These are phyloP conservation scores for Physcia stellaris DNA, from an alignment of 495 filamentous ascomycete species.

Conservation along the genomic window DNA sequence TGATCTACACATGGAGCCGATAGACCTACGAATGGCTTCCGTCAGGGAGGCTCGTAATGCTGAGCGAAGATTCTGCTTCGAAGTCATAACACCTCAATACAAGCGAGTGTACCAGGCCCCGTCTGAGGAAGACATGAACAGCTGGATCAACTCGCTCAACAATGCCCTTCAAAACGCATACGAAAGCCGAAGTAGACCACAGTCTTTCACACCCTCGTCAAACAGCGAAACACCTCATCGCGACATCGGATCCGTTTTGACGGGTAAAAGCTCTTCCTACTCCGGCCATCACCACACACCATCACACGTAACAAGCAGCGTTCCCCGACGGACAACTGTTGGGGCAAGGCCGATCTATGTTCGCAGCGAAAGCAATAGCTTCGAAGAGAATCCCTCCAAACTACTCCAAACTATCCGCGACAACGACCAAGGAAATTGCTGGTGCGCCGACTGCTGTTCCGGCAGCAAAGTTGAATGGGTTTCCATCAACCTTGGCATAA, in stretches of 20 bases:
- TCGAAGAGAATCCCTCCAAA: constrained; percentile 70
- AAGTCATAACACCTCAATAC: constrained; percentile 93
- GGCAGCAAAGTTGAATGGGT: constrained; percentile 94
- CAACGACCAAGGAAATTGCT: constrained; percentile 81
- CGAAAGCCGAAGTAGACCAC: constrained; percentile 52
- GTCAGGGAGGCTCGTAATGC: constrained; percentile 89
- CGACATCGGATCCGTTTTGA: constrained; percentile 83
- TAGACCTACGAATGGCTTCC: constrained; percentile 92
- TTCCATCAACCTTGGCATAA: constrained; percentile 91
- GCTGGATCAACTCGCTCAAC: constrained; percentile 93
- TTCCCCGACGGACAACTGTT: constrained; percentile 76
- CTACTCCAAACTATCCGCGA: constrained; percentile 79
- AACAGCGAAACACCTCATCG: constrained; percentile 46
- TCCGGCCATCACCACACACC: constrained; percentile 41
- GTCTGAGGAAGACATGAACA: constrained; percentile 94
- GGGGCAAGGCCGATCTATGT: constrained; percentile 70
- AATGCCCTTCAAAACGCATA: constrained; percentile 94
- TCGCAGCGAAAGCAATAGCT: constrained; percentile 49
- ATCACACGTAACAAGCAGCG: constrained; percentile 36
- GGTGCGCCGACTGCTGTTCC: constrained; percentile 92
- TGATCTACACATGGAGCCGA: constrained; percentile 95
- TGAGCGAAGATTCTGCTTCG: constrained; percentile 93
- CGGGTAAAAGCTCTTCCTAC: constrained; percentile 79
- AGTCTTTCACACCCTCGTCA: constrained; percentile 32
- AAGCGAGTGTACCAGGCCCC: constrained; percentile 97